Evolutionary conservation across 2,329 filamentous ascomycete genomes (phyloP), one percentile per base, ranked within the genome.

Genomic region (Aspergillus sp.): DNA sequence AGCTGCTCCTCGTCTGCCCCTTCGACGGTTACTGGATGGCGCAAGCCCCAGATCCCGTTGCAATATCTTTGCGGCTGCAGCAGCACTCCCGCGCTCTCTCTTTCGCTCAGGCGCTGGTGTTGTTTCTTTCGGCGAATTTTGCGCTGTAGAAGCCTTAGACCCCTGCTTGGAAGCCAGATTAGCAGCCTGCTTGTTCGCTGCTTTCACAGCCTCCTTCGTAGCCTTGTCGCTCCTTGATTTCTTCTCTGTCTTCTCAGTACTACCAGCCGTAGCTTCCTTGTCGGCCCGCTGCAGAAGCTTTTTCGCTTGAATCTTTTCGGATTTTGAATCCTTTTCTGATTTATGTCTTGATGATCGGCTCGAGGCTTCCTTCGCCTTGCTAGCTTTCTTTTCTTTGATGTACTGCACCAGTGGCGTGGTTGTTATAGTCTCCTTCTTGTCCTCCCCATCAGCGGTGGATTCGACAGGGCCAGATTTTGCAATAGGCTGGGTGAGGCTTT

Each of bases 361-460:
- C 6, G 66, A 58, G 5, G 62, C 77, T 44, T 89, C 89, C 74
- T 89, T 92, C 53, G 82, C 82, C 68, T 85, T 86, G 71, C 86
- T 91, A 13, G 91, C 91, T 77, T 96, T 97, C 77, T 96, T 96
- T 73, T 97, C 93, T 63, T 89, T 89, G 36, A 97, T 81, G 63
- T 88, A 96, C 69, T 97, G 91, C 53, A 98, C 90, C 52, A 99
- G 77, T 0, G 95, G 95, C 0, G 95, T 98, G 0, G 88, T 93
- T 22, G 86, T 91, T 48, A 90, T 81, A 67, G 90, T 89, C 36
- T 83, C 81, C 61, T 76, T 75, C 58, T 80, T 81, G 62, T 81
- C 81, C 26, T 83, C 77, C 5, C 70, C 83, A 3, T 81, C 74
- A 41, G 82, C 83, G 12, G 70, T 63, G 4, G 76, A 60, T 32